Evolutionary conservation across 1,284 basidiomycete genomes (phyloP), one percentile per base, ranked within the genome.

Genomic region (Tilletia indica): DNA sequence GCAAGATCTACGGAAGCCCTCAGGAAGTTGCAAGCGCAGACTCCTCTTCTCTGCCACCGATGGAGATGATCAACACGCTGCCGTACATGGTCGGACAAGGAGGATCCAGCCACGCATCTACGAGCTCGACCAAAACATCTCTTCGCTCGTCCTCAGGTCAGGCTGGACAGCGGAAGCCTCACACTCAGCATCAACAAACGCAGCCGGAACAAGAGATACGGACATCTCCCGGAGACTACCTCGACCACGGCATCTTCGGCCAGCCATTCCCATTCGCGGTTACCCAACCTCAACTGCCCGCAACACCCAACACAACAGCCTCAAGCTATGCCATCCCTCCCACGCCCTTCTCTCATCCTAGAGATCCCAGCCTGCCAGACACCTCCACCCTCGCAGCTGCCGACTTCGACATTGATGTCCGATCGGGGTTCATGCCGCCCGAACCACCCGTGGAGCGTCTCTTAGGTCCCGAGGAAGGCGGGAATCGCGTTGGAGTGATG

Each of bases 361-460:
- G 70, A 70, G 72, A 76, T 42, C 72, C 77, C 21, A 38, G 48
- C 68, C 73, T 86, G 19, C 86, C 87, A 48, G 93, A 94, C 84
- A 93, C 91, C 3, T 90, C 92, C 12, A 94, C 93, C 3, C 89
- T 94, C 70, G 92, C 93, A 14, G 91, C 93, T 3, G 93, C 94
- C 82, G 94, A 97, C 87, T 97, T 94, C 86, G 94, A 97, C 83
- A 91, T 97, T 76, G 93, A 96, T 82, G 92, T 92, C 1, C 87
- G 90, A 31, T 93, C 93, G 0, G 95, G 95, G 0, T 97, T 98
- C 83, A 89, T 97, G 87, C 94, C 95, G 0, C 91, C 92, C 0
- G 88, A 91, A 42, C 88, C 89, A 0, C 93, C 94, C 0, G 80
- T 93, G 0, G 78, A 84, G 49, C 88, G 90, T 11, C 87, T 97